phyloP scores from a whole-genome alignment of 2,329 filamentous ascomycete genomes.

The Apiospora kogelbergensis region DNA sequence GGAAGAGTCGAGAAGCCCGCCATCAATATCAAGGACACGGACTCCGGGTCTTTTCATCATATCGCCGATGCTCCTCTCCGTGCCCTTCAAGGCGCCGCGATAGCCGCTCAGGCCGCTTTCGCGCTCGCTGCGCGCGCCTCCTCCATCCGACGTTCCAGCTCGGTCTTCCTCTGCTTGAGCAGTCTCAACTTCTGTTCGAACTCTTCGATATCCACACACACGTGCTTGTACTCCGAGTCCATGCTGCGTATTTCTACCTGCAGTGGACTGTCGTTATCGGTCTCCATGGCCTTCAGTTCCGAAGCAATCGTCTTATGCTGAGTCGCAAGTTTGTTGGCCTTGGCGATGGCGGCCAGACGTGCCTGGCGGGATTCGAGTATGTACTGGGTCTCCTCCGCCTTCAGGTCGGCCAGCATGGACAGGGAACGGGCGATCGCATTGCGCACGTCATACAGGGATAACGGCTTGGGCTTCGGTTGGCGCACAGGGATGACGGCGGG shows the following conservation, averaged over 20 bases:
- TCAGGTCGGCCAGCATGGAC: constrained; percentile 62
- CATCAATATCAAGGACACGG: constrained; percentile 50
- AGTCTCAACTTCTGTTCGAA: constrained; percentile 64
- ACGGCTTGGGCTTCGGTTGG: constrained; percentile 53
- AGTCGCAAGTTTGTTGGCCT: constrained; percentile 53
- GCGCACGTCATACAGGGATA: constrained; percentile 63
- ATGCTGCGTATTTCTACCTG: constrained; percentile 61
- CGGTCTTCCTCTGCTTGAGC: constrained; percentile 60
- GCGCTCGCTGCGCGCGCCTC: constrained; percentile 63
- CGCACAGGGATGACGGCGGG: constrained; percentile 56
- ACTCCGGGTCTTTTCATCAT: constrained; percentile 61
- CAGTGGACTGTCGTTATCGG: constrained; percentile 57
- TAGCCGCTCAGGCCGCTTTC: constrained; percentile 75
- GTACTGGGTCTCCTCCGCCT: constrained; percentile 65
- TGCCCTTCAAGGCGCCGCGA: constrained; percentile 62
- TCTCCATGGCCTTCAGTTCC: constrained; percentile 55
- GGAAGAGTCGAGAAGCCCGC: constrained; percentile 28
- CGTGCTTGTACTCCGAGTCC: constrained; percentile 48
- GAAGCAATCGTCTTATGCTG: constrained; percentile 49
- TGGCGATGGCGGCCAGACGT: constrained; percentile 57
- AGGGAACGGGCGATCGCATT: constrained; percentile 64
- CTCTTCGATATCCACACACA: constrained; percentile 64
- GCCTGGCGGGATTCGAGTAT: constrained; percentile 57
- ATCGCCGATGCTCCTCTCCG: constrained; percentile 60
- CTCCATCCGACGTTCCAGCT: constrained; percentile 58